phyloP scores from a whole-genome alignment of 768 basidiomycete genomes.

The Coprinellus micaceus region DNA sequence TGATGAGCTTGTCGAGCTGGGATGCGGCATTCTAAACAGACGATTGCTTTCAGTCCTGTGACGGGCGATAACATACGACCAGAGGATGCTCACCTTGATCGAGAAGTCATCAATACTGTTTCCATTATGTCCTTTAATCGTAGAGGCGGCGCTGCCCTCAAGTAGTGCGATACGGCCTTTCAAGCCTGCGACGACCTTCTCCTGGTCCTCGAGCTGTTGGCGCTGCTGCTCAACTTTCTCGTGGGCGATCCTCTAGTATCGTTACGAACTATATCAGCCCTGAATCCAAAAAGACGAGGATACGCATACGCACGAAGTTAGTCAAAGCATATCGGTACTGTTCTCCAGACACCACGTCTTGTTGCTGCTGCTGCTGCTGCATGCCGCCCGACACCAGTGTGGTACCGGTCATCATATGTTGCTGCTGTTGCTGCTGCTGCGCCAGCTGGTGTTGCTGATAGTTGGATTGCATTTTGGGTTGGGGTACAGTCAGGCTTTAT shows the following conservation, averaged over 20 bases:
- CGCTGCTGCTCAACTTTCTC: slow-evolving; percentile 86
- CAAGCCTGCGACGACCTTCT: slow-evolving; percentile 73
- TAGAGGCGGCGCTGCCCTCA: slow-evolving; percentile 57
- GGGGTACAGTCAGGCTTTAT: neutral
- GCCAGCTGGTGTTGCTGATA: too few species aligned
- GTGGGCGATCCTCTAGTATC: slow-evolving; percentile 71
- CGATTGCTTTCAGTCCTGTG: slow-evolving; percentile 3
- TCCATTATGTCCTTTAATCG: slow-evolving; percentile 43
- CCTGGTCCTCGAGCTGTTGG: slow-evolving; percentile 75
- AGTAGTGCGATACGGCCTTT: slow-evolving; percentile 67
- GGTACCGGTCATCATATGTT: slow-evolving; percentile 13
- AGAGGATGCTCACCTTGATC: slow-evolving; percentile 56
- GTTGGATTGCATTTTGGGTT: slow-evolving; percentile 1
- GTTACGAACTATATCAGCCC: neutral
- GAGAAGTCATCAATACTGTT: slow-evolving; percentile 84
- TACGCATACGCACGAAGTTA: slow-evolving; percentile 59
- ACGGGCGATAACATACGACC: neutral
- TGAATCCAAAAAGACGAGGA: neutral
- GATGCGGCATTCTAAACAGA: slow-evolving; percentile 68
- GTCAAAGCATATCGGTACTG: slow-evolving; percentile 82
- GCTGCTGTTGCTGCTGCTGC: slow-evolving; percentile 26
- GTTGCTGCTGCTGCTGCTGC: slow-evolving; percentile 26
- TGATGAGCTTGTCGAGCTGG: slow-evolving; percentile 76
- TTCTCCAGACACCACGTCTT: slow-evolving; percentile 50
- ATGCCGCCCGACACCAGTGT: neutral